Conservation (phyloP, 2,329 filamentous ascomycete genomes). For the Aureobasidium sp. region DNA sequence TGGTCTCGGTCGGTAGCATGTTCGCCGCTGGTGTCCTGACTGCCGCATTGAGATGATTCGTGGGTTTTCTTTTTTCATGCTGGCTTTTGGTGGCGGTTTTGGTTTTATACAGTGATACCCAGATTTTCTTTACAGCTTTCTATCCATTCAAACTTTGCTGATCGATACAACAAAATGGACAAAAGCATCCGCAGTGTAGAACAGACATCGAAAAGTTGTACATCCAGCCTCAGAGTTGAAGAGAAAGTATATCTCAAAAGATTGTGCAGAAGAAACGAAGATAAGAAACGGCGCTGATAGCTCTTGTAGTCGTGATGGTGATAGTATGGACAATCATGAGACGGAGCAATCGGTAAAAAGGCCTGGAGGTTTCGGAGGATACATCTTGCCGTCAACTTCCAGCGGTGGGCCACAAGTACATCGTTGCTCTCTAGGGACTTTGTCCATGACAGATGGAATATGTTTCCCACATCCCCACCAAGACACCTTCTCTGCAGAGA, state of each 20-base stretch:
- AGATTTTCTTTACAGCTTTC: not conserved
- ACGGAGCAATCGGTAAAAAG: slow-evolving; percentile 1
- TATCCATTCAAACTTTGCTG: not conserved
- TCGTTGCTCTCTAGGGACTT: slow-evolving; percentile 45
- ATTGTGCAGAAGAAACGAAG: not conserved
- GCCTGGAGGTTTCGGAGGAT: slow-evolving; percentile 42
- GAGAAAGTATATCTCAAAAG: not conserved
- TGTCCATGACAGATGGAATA: slow-evolving; percentile 51
- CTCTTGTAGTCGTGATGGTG: not conserved
- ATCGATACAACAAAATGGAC: not conserved
- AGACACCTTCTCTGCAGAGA: not conserved
- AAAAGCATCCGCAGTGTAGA: not conserved
- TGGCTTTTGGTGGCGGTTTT: not conserved
- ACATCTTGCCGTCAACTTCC: slow-evolving; percentile 47
- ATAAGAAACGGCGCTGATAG: not conserved
- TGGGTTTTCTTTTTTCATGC: not conserved
- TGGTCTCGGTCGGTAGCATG: slow-evolving; percentile 50
- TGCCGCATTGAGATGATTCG: not conserved
- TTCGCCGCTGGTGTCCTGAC: slow-evolving; percentile 43
- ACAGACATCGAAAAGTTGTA: not conserved
- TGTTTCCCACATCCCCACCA: slow-evolving; percentile 29
- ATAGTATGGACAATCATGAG: not conserved
- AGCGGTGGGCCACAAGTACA: slow-evolving; percentile 55
- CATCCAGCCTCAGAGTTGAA: not conserved
- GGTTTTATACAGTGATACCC: not conserved